Percentiles rank a stretch among this genome's conserved stretches.
These are phyloP conservation scores for Cystofilobasidium capitatum DNA, from an alignment of 768 basidiomycete genomes.

Conservation along the genomic window DNA sequence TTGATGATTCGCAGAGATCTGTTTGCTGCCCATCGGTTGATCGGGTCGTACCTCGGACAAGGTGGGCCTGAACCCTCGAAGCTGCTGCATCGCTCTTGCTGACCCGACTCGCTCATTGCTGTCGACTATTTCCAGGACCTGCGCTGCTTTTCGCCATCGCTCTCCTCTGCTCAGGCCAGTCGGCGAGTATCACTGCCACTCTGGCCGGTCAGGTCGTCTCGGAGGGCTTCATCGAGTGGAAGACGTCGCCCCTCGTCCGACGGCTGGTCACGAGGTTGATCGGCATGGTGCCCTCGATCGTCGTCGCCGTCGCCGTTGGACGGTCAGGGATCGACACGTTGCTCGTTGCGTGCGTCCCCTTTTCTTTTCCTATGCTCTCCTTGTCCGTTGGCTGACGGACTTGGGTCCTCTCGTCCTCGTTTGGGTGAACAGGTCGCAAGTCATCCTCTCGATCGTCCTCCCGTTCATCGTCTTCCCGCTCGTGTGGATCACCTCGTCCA, in stretches of 20 bases:
- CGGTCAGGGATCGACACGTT: constrained; percentile 60
- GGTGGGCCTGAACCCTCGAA: constrained; percentile 43
- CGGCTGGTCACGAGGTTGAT: constrained; percentile 73
- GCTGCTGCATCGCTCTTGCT: background rate
- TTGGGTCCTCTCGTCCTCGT: constrained; percentile 54
- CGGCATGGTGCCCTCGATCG: constrained; percentile 63
- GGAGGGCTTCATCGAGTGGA: constrained; percentile 72
- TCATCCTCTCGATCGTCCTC: constrained; percentile 68
- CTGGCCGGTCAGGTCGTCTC: constrained; percentile 81
- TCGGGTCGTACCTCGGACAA: constrained; percentile 57
- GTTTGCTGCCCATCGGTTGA: constrained; percentile 72
- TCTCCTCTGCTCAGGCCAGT: constrained; percentile 75
- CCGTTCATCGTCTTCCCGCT: constrained; percentile 79
- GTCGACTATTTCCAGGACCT: constrained; percentile 46
- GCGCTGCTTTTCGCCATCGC: constrained; percentile 83
- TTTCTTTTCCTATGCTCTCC: background rate
- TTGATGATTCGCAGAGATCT: constrained; percentile 53
- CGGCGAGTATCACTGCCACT: constrained; percentile 79
- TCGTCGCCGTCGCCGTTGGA: constrained; percentile 65
- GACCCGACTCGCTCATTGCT: background rate
- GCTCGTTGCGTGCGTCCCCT: constrained; percentile 65
- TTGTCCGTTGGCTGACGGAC: constrained; percentile 67
- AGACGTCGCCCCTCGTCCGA: constrained; percentile 56
- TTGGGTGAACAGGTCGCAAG: constrained; percentile 73
- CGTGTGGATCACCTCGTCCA: constrained; percentile 58